A percentile compares a stretch with the other conserved stretches of the same genome.
These are phyloP conservation scores for Neurospora intermedia DNA, from an alignment of 495 filamentous ascomycete species.

Conservation along the genomic window DNA sequence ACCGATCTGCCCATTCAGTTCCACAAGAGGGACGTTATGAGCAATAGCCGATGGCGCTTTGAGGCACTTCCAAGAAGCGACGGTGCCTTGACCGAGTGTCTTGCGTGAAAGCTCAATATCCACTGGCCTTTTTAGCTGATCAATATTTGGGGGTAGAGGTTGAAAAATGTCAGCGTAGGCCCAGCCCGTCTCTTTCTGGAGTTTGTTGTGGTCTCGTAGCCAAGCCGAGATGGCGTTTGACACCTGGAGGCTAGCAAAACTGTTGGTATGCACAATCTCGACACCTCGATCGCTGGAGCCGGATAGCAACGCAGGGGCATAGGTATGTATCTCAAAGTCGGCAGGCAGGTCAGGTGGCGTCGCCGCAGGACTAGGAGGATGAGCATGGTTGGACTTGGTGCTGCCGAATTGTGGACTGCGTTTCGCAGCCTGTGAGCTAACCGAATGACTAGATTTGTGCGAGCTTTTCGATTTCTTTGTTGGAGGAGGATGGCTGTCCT, in stretches of 20 bases:
- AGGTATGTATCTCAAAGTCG: constrained; percentile 48
- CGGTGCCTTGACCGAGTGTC: constrained; percentile 29
- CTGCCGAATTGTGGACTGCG: constrained; percentile 41
- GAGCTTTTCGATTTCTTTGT: constrained; percentile 66
- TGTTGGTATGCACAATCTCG: constrained; percentile 47
- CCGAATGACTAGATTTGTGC: constrained; percentile 62
- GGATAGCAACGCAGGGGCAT: constrained; percentile 60
- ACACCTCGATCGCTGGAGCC: constrained; percentile 56
- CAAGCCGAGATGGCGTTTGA: constrained; percentile 58
- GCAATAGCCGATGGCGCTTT: constrained; percentile 46
- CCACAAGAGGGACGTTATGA: constrained; percentile 63
- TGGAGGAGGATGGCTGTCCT: constrained; percentile 27
- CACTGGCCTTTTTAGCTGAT: constrained; percentile 20
- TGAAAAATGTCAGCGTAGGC: constrained; percentile 41
- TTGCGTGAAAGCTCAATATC: constrained; percentile 35
- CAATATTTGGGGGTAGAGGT: constrained; percentile 26
- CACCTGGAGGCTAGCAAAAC: constrained; percentile 57
- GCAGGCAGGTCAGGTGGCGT: constrained; percentile 45
- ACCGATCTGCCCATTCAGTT: constrained; percentile 80
- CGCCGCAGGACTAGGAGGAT: constrained; percentile 44
- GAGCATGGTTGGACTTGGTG: constrained; percentile 28
- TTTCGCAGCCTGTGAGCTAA: constrained; percentile 48
- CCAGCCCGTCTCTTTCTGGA: constrained; percentile 34
- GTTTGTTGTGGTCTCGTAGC: constrained; percentile 51
- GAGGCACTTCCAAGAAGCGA: constrained; percentile 60